Base-by-base conservation (phyloP, 2,329 filamentous ascomycete genomes). In the Botrytis medusae region DNA sequence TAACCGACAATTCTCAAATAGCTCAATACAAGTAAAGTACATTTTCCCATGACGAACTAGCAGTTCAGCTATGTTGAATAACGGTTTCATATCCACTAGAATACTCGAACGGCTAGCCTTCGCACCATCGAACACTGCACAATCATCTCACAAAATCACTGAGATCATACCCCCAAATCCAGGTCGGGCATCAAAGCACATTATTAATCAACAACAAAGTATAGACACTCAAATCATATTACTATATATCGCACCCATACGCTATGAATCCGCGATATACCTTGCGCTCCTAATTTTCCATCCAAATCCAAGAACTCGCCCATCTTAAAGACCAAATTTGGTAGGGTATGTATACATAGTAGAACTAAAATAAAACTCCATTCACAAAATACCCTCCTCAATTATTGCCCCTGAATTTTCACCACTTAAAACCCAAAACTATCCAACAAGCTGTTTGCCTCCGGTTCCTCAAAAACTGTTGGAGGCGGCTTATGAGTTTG, bases 391-490 rank as follows among this genome's bases (percentile, higher is more conserved):
- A 20, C 18, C 4, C 29, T 32, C 29, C 68, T 46, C 29, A 20
- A 60, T 18, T n/a, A 7, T 29, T 57, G n/a, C 51, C 51, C n/a
- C 51, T 57, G 51, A 3, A 32, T 57, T 57, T 57, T 16, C 51
- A 57, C 3, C 51, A 9, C 34, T 74, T 82, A 98, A 81, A 98
- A 96, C 1, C 95, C 95, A 87, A 98, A 98, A 81, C 89, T 95
- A 85, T 98, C 95, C 78, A 98, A 85, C 80, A 99, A 83, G 74
- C 93, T 95, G 81, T 89, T 93, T 42, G 93, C 88, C 83, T 97
- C 94, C n/a, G 96, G 96, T 82, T 99, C 96, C 78, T 97, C 88
- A 81, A 98, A 98, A 75, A 91, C 90, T 32, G 92, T 94, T 1
- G 94, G 90, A 25, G 91, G 87, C 22, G 88, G 86, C 78, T 91